Conservation (phyloP, 2,329 filamentous ascomycete genomes). For the Verticillium klebahnii region DNA sequence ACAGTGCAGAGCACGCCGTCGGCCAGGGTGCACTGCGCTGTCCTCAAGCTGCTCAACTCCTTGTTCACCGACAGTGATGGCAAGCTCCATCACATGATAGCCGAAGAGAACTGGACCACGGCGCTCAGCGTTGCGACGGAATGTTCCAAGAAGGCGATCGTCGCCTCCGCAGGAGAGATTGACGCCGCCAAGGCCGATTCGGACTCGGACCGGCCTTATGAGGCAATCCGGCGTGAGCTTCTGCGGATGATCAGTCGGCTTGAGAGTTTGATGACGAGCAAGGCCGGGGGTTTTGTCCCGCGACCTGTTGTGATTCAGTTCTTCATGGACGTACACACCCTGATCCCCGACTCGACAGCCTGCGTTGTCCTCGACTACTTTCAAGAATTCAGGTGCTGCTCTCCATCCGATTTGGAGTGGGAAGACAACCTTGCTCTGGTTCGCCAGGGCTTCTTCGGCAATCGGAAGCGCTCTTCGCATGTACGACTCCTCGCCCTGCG, state of each 20-base stretch:
- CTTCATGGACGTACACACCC: conserved; percentile 56
- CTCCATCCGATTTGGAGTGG: conserved; percentile 67
- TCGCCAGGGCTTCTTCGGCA: conserved; percentile 58
- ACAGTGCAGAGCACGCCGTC: conserved; percentile 40
- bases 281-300: conserved; percentile 53
- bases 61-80: conserved; percentile 50
- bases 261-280: conserved; percentile 41
- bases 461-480: conserved; percentile 53
- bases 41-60: conserved; percentile 49
- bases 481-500: conserved; percentile 60
- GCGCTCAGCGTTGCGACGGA: conserved; percentile 55
- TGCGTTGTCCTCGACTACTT: conserved; percentile 64
- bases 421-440: conserved; percentile 58
- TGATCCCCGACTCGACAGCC: conserved; percentile 61
- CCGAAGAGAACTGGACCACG: conserved; percentile 62
- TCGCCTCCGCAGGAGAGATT: conserved; percentile 10
- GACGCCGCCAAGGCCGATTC: conserved; percentile 13
- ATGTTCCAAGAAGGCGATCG: conserved; percentile 38
- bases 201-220: conserved; percentile 27
- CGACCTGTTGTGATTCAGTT: conserved; percentile 63
- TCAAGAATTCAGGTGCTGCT: conserved; percentile 64
- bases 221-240: conserved; percentile 38
- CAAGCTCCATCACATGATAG: conserved; percentile 49
- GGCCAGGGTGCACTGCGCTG: conserved; percentile 38
- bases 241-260: conserved; percentile 41